These are phyloP conservation scores for Buxus sempervirens DNA, from an alignment of 164 flowering plant genomes.

Conservation along the genomic window DNA sequence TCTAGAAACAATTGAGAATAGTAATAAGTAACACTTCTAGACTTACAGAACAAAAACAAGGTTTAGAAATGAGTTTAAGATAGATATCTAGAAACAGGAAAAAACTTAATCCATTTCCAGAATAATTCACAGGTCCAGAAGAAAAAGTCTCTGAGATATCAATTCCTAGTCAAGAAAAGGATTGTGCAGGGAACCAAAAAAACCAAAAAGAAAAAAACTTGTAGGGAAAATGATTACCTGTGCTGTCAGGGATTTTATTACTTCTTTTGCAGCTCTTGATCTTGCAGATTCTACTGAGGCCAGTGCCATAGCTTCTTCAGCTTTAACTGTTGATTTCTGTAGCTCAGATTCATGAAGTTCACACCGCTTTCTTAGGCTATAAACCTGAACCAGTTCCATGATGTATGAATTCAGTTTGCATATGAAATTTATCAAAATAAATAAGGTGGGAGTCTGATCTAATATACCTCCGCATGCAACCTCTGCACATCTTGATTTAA, in stretches of 20 bases:
- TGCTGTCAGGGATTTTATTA: constrained; percentile 50
- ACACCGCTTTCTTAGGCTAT: constrained; percentile 41
- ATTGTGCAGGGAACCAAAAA: too few relatives aligned
- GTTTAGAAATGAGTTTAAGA: too few relatives aligned
- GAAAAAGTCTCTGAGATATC: too few relatives aligned
- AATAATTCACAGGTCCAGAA: not conserved
- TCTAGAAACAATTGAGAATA: too few relatives aligned
- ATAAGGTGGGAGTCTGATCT: not conserved
- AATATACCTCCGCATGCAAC: constrained; percentile 43
- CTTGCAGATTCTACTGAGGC: constrained; percentile 49
- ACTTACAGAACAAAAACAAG: too few relatives aligned
- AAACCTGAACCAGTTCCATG: constrained; percentile 31
- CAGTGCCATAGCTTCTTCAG: constrained; percentile 37
- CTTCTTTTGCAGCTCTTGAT: constrained; percentile 52
- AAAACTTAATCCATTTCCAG: not conserved
- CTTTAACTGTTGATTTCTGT: constrained; percentile 40
- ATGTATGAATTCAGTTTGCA: not conserved
- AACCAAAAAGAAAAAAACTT: too few relatives aligned
- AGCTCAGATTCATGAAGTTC: constrained; percentile 51
- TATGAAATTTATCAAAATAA: not conserved
- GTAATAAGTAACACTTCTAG: too few relatives aligned
- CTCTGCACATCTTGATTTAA: constrained; percentile 45
- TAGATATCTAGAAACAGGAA: too few relatives aligned
- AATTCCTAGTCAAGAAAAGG: too few relatives aligned
- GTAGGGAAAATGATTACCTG: constrained; percentile 28